Conservation (phyloP, 1,284 basidiomycete species). For the Ceratobasidium papillatum region DNA sequence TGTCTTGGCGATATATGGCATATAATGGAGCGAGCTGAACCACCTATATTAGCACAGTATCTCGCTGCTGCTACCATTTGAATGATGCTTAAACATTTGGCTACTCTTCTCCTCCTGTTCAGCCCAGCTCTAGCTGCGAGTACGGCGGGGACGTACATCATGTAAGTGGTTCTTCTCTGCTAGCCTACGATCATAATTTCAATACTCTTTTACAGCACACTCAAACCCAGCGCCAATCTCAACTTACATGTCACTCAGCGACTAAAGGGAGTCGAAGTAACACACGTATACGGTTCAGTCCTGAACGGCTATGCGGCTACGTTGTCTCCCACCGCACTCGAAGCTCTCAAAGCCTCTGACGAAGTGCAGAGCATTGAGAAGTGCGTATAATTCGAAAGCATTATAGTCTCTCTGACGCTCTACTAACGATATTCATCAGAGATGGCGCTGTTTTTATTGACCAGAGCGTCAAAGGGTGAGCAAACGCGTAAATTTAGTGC, state of each 20-base stretch:
- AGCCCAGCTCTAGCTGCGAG: background rate
- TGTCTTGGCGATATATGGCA: background rate
- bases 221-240: conserved; percentile 9
- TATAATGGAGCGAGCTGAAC: background rate
- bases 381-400: background rate
- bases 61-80: background rate
- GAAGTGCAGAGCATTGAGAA: conserved; percentile 40
- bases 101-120: background rate
- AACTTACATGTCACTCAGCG: conserved; percentile 5
- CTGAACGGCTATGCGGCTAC: conserved; percentile 21
- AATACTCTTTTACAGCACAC: no score
- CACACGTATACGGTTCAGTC: conserved; percentile 9
- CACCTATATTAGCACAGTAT: background rate
- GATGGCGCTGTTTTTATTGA: background rate
- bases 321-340: background rate
- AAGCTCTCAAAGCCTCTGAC: background rate
- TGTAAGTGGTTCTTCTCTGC: background rate
- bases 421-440: background rate
- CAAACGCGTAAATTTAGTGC: background rate
- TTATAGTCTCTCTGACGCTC: background rate
- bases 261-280: conserved; percentile 4
- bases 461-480: background rate
- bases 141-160: background rate
- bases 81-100: background rate
- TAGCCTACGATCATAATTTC: background rate